Percentiles rank a stretch among this genome's conserved stretches.
These are phyloP conservation scores for Alternaria postmessia DNA, from an alignment of 2,329 filamentous ascomycete genomes.

Conservation along the genomic window DNA sequence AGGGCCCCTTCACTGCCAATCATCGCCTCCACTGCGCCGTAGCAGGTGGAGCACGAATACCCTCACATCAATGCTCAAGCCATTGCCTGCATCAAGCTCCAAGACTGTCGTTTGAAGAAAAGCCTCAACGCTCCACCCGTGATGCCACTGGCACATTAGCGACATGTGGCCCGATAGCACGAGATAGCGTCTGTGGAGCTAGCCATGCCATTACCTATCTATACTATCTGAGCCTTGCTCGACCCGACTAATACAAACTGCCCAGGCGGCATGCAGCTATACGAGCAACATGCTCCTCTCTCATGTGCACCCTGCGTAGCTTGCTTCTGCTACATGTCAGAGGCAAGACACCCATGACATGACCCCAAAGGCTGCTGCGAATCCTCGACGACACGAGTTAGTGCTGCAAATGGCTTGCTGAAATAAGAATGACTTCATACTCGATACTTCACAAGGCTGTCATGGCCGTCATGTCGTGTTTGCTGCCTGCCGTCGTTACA, in stretches of 20 bases:
- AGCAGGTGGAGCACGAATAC: constrained; percentile 23
- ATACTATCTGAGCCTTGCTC: neutral
- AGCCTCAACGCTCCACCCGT: constrained; percentile 29
- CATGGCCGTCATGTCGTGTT: neutral
- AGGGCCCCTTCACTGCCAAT: constrained; percentile 24
- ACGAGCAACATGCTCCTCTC: neutral
- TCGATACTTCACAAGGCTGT: neutral
- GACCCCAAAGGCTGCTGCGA: constrained; percentile 1
- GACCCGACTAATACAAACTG: neutral
- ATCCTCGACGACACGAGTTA: neutral
- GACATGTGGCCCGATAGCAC: constrained; percentile 22
- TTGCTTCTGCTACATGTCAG: constrained; percentile 1
- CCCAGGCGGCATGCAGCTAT: neutral
- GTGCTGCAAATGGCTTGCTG: neutral
- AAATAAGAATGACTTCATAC: neutral
- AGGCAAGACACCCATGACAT: neutral
- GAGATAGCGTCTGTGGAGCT: constrained; percentile 2
- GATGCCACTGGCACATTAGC: constrained; percentile 16
- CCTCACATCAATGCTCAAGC: constrained; percentile 29
- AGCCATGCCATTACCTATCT: neutral
- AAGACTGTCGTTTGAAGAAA: constrained; percentile 33
- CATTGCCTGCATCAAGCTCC: constrained; percentile 23
- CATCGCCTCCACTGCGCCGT: constrained; percentile 19
- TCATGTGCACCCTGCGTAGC: neutral
- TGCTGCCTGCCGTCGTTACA: neutral